Conservation (phyloP, 176 grass and related monocot species). For the Carex scoparia region DNA sequence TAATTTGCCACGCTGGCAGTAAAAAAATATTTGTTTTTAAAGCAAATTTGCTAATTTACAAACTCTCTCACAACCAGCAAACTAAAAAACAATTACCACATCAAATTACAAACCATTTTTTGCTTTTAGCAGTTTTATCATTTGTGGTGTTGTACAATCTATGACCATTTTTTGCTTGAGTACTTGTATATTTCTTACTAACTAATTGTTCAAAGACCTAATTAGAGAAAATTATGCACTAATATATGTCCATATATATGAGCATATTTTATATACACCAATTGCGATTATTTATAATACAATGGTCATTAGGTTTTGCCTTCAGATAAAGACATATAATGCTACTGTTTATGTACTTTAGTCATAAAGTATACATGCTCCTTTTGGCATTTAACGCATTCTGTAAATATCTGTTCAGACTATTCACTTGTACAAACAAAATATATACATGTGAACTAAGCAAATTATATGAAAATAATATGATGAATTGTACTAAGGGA, state of each 20-base stretch:
- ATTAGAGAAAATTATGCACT: neutral
- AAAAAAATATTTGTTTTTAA: too few species aligned
- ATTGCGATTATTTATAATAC: neutral
- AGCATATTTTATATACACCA: neutral
- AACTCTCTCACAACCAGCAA: too few species aligned
- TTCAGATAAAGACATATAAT: neutral
- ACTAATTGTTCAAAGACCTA: neutral
- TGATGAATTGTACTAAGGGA: neutral
- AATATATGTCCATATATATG: too few species aligned
- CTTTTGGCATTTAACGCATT: constrained; percentile 11
- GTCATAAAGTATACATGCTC: neutral
- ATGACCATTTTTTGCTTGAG: neutral
- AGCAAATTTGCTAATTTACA: too few species aligned
- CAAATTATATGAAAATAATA: neutral
- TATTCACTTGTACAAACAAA: neutral
- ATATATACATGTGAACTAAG: neutral
- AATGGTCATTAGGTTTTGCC: neutral
- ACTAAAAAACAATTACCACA: too few species aligned
- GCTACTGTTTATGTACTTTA: neutral
- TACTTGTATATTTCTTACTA: neutral
- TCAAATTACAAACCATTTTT: too few species aligned
- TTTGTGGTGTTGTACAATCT: neutral
- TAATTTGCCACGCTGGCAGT: too few species aligned
- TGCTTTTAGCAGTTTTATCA: neutral
- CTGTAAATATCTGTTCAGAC: neutral